Conservation (phyloP, 352 stramenopile genomes). For the Pythium sp. region DNA sequence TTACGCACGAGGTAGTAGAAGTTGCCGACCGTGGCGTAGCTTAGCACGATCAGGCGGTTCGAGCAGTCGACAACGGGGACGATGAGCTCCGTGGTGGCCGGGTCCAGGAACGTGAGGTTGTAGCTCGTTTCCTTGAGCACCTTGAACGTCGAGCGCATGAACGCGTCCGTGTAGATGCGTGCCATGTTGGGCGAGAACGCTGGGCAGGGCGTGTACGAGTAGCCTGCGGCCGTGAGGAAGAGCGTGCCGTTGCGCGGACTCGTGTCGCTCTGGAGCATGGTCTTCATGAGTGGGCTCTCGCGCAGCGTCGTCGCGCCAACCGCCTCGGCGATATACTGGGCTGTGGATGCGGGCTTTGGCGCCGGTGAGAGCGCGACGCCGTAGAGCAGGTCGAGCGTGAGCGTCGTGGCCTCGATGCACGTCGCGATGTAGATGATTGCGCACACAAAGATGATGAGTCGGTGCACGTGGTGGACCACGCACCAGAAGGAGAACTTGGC, state of each 20-base stretch:
- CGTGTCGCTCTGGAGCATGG: conserved; percentile 23
- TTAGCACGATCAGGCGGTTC: conserved; percentile 21
- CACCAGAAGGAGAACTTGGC: conserved; percentile 2
- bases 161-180: conserved; percentile 29
- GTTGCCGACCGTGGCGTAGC: conserved; percentile 23
- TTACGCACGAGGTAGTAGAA: conserved; percentile 45
- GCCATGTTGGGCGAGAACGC: conserved; percentile 15
- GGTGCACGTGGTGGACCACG: conserved; percentile 1
- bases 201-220: conserved; percentile 23
- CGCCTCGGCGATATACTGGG: background rate
- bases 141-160: conserved; percentile 27
- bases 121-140: conserved; percentile 23
- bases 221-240: conserved; percentile 24
- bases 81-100: conserved; percentile 25
- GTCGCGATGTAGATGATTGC: conserved; percentile 2
- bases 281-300: conserved; percentile 29
- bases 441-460: background rate
- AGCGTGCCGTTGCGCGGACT: conserved; percentile 26
- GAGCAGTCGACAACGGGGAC: conserved; percentile 44
- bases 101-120: conserved; percentile 30
- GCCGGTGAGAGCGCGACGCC: background rate
- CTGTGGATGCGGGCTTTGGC: background rate
- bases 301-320: conserved; percentile 18
- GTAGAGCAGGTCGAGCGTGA: background rate
- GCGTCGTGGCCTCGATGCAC: background rate